Conservation (phyloP, 139 green algal species). For the Asterochloris erici region DNA sequence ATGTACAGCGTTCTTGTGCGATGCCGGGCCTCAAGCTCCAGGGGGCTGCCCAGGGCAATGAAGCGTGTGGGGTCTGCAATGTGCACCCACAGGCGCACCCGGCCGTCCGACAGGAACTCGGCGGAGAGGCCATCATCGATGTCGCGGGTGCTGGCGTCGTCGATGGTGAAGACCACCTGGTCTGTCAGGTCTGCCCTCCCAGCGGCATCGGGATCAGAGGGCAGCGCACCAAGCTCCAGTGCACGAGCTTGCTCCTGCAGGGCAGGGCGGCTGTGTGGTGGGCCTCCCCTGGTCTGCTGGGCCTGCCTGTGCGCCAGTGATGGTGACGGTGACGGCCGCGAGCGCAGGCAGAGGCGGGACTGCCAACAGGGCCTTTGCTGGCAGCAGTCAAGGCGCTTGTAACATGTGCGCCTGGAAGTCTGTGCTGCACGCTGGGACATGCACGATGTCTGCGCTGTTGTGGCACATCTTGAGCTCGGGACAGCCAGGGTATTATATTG, state of each 20-base stretch:
- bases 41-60: slow-evolving; percentile 12
- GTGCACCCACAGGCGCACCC: slow-evolving; percentile 81
- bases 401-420: too few relatives aligned
- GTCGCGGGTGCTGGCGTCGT: slow-evolving; percentile 78
- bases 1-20: slow-evolving; percentile 79
- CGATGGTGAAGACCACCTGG: slow-evolving; percentile 69
- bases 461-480: background rate
- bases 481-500: background rate
- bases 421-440: too few relatives aligned
- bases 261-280: too few relatives aligned
- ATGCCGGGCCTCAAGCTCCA: slow-evolving; percentile 59
- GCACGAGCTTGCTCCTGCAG: slow-evolving; percentile 34
- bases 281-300: too few relatives aligned
- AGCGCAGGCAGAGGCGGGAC: too few relatives aligned
- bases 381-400: background rate
- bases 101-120: slow-evolving; percentile 45
- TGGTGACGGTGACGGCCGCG: too few relatives aligned
- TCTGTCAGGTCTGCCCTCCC: slow-evolving; percentile 54
- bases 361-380: background rate
- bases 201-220: slow-evolving; percentile 52
- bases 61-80: slow-evolving; percentile 77
- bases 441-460: too few relatives aligned
- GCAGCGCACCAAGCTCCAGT: slow-evolving; percentile 33
- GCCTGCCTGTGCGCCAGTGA: too few relatives aligned
- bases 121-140: slow-evolving; percentile 80